phyloP scores from a whole-genome alignment of 2,329 filamentous ascomycete species.

The Neophaeococcomyces mojaviensis region DNA sequence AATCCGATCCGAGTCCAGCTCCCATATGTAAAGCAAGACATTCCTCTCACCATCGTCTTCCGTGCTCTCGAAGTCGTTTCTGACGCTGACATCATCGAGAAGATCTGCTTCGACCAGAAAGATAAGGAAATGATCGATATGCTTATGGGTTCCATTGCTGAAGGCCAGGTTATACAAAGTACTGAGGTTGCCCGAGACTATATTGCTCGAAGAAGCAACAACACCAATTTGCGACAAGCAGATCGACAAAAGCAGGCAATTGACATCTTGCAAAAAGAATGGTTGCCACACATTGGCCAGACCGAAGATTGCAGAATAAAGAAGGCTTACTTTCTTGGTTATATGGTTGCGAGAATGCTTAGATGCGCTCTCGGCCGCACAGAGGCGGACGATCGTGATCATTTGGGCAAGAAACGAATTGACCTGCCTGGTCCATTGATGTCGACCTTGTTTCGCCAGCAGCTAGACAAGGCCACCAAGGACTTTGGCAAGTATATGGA shows the following conservation, averaged over 20 bases:
- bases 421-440: slow-evolving; percentile 91
- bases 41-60: slow-evolving; percentile 93
- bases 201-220: slow-evolving; percentile 83
- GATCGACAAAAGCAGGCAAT: slow-evolving; percentile 87
- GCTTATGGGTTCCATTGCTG: slow-evolving; percentile 92
- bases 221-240: slow-evolving; percentile 61
- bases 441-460: slow-evolving; percentile 88
- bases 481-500: slow-evolving; percentile 89
- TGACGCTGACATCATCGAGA: slow-evolving; percentile 94
- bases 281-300: slow-evolving; percentile 93
- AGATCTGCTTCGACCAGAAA: slow-evolving; percentile 91
- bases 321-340: slow-evolving; percentile 96
- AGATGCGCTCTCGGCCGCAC: slow-evolving; percentile 88
- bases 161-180: slow-evolving; percentile 93
- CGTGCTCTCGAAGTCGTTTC: slow-evolving; percentile 91
- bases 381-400: slow-evolving; percentile 94
- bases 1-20: slow-evolving; percentile 69
- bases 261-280: slow-evolving; percentile 94
- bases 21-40: slow-evolving; percentile 87
- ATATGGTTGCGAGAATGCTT: slow-evolving; percentile 95
- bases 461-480: slow-evolving; percentile 83
- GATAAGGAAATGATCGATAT: slow-evolving; percentile 98
- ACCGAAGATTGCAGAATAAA: slow-evolving; percentile 87
- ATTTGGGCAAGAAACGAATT: slow-evolving; percentile 97
- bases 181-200: slow-evolving; percentile 89